Evolutionary conservation across 1,284 basidiomycete species (phyloP).

Genomic region (Rhodotorula sp.): DNA sequence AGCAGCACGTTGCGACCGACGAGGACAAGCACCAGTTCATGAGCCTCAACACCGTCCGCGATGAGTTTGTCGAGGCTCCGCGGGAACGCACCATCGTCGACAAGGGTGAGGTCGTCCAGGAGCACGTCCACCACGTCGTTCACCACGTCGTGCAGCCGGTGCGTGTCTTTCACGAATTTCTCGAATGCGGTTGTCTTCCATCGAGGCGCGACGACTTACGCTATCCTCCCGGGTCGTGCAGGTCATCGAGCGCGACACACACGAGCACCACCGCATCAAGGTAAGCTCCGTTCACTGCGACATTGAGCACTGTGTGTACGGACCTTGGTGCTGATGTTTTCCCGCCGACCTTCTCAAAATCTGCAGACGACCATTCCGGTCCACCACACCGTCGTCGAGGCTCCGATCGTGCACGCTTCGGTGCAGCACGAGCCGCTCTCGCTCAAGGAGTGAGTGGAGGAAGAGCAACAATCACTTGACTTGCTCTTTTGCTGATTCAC

Average conservation of each 20-base stretch:
- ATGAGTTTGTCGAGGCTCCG: conserved; percentile 41
- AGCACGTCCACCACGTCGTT: conserved; percentile 42
- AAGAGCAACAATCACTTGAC: too few species aligned
- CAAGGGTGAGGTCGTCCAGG: conserved; percentile 46
- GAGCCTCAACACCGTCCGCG: conserved; percentile 44
- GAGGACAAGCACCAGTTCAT: conserved; percentile 48
- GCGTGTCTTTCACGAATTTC: background rate
- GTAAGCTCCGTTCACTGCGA: background rate
- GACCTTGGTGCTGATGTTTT: background rate
- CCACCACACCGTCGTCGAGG: conserved; percentile 34
- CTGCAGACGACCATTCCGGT: conserved; percentile 21
- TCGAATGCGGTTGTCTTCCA: background rate
- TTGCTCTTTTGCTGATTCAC: too few species aligned
- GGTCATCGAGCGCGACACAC: conserved; percentile 47
- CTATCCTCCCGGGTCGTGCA: too few species aligned
- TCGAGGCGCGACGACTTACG: too few species aligned
- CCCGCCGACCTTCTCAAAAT: background rate
- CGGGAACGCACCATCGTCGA: conserved; percentile 46
- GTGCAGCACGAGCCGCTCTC: conserved; percentile 37
- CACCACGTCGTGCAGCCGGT: conserved; percentile 49
- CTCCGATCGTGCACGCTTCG: conserved; percentile 33
- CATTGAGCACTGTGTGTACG: too few species aligned
- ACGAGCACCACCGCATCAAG: conserved; percentile 46
- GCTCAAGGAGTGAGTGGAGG: conserved; percentile 23
- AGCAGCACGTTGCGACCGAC: conserved; percentile 44